Base-by-base conservation (phyloP, 371 early-diverging fungal species). In the Lichtheimia corymbifera region DNA sequence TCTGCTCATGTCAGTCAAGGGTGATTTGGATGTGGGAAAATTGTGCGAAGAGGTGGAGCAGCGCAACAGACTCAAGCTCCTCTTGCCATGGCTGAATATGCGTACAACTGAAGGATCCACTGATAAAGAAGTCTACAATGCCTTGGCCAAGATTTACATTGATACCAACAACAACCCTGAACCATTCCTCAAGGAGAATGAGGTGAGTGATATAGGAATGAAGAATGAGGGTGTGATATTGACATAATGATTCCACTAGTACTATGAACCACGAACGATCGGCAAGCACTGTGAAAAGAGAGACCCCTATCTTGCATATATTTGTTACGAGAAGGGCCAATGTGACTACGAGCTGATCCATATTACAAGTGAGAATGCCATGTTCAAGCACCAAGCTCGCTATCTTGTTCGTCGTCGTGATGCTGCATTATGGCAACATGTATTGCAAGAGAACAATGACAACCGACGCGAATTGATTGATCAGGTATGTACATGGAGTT, bases 301-400 rank as follows among this genome's bases (percentile, higher is more conserved):
- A 55, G 98, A 98, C 70, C 99, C 99, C 22, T 91, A 93, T 64
- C 84, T 98, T 53, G 99, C 99, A 7, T 97, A 85, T 59, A 89
- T 97, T 55, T 94, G 96, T 53, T 98, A 98, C 76, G 88, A 94
- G 70, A 89, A 93, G 65, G 97, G 98, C 24, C 91, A 91, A 72
- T 96, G 97, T 68, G 98, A 98, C 66, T 79, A 85, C 57, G 97
- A 97, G 71, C 79, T 98, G 54, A 84, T 98, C 63, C 85, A 90
- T 41, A 87, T 98, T 63, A 97, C 99, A 17, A 95, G 92, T 79
- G 95, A 96, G 62, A 97, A 97, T 79, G 84, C 91, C 51, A 98
- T 98, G 99, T 98, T 96, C 82, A 98, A 98, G 85, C 97, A 97
- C 67, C 97, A 97, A 83, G 93, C 98, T 1, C 92, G 96, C 52